Evolutionary conservation across 306 rosid species (phyloP), one percentile per base, ranked within the genome.

Genomic region (Vigna reflexopilosa): DNA sequence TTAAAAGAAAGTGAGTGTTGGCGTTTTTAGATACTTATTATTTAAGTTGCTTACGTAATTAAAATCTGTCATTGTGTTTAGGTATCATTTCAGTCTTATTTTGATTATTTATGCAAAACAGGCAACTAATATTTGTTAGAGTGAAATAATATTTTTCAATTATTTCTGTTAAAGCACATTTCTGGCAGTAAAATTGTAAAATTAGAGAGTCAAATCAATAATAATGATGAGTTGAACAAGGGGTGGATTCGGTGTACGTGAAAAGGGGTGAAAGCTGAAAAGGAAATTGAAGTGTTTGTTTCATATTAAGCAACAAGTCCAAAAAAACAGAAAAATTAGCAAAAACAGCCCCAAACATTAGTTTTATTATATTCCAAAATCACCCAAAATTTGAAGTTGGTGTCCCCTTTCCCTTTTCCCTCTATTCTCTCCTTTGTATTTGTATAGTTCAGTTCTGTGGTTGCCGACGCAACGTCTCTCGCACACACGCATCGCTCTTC

Each of bases 341-440:
- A 76, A 77, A 77, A 79, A 36, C 24, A 4, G 20, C 67, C 86
- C 84, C 36, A 0, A 4, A 79, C 59, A 1, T 68, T 55, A 51
- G 4, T 17, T 70, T 15, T 24, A 66, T 63, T 67, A 67, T 26
- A 34, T 12, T 49, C 58, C 15, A n/a, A 24, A 34, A 15, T 59
- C 51, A 19, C 36, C 17, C 72, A 54, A 64, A 76, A 81, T 90
- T 91, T 87, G 87, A 87, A 90, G 26, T 49, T 36, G 13, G 13
- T 75, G 5, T 68, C 84, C 88, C 82, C 82, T 88, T 86, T 89
- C 84, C 88, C 85, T 85, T 88, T 85, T 77, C 89, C 79, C 79
- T 81, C 80, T 75, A 73, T 49, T 7, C 52, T 74, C 50, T 42
- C 28, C 26, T 51, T 47, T 12, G 55, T 10, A 9, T 58, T 59